Base-by-base conservation (phyloP, 495 filamentous ascomycete species). In the Tuber calosporum region DNA sequence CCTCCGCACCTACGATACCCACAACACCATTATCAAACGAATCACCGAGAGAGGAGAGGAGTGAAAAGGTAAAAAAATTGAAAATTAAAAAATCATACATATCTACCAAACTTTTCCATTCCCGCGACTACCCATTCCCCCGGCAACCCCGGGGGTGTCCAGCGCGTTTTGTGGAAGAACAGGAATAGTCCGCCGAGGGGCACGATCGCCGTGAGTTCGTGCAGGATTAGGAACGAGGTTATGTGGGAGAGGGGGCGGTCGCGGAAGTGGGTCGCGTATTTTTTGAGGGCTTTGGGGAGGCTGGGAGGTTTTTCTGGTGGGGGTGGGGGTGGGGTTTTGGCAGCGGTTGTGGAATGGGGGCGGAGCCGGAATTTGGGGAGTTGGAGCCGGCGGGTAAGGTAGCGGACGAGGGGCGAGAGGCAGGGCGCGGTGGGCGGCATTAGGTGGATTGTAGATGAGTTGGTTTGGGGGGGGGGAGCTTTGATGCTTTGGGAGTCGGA, bases 181-280 rank as follows among this genome's bases (percentile, higher is more conserved):
- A 86, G 90, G 17, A 90, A 88, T 0, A 99, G 86, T 0, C 89
- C 91, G 39, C 94, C 81, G 0, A 98, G 82, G 0, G 95, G 94
- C 5, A 93, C 75, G 20, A 97, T 82, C 26, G 95, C 95, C 0
- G 95, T 97, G 42, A 96, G 73, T 82, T 99, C 95, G 85, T 99
- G 95, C 0, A 99, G 87, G 58, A 97, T 84, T 15, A 99, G 83
- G 82, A 99, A 99, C 4, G 95, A 88, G 9, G 89, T 88, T 53
- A 97, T 85, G 83, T 97, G 93, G 4, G 92, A 91, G 36, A 93
- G 76, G 0, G 95, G 94, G 15, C 93, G 93, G 68, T 85, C 84
- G 72, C 89, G 86, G 15, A 99, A 86, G 26, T 88, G 88, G 22
- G 83, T 83, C 48, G 91, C 89, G 83, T 91, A 92, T 58, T 82